Conservation (phyloP, 306 rosid genomes). For the Canavalia gladiata region DNA sequence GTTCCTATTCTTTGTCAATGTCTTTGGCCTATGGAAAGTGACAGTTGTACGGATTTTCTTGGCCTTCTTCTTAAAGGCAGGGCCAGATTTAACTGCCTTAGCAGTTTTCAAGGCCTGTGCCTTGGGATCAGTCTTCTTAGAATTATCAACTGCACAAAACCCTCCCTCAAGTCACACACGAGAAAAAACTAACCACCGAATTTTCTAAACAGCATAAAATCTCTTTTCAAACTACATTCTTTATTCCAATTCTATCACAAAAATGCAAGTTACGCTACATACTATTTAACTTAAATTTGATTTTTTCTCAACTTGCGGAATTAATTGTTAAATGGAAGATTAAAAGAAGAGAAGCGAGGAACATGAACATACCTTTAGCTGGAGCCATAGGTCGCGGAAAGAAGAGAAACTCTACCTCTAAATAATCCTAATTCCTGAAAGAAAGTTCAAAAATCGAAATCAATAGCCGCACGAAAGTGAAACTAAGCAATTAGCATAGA, state of each 20-base stretch:
- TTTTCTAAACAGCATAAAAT: background rate
- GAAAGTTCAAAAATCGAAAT: background rate
- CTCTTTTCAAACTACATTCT: background rate
- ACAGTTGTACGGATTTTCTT: slow-evolving; percentile 67
- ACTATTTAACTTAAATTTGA: background rate
- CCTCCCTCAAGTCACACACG: background rate
- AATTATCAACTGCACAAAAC: slow-evolving; percentile 58
- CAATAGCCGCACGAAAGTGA: background rate
- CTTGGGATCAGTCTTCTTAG: slow-evolving; percentile 68
- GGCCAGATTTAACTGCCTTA: slow-evolving; percentile 64
- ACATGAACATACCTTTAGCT: slow-evolving; percentile 56
- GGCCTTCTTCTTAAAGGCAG: slow-evolving; percentile 63
- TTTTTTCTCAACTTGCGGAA: background rate
- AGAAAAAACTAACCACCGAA: background rate
- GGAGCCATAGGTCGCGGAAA: slow-evolving; percentile 66
- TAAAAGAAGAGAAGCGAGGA: background rate
- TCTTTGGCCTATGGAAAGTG: slow-evolving; percentile 75
- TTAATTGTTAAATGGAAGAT: background rate
- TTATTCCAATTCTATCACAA: background rate
- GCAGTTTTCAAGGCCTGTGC: slow-evolving; percentile 74
- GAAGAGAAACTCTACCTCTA: slow-evolving; percentile 39
- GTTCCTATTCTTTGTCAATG: slow-evolving; percentile 70
- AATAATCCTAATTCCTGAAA: slow-evolving; percentile 40
- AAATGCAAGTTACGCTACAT: background rate
- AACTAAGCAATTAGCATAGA: background rate